Conservation (phyloP, 345 rosid species). For the Populus nigra region DNA sequence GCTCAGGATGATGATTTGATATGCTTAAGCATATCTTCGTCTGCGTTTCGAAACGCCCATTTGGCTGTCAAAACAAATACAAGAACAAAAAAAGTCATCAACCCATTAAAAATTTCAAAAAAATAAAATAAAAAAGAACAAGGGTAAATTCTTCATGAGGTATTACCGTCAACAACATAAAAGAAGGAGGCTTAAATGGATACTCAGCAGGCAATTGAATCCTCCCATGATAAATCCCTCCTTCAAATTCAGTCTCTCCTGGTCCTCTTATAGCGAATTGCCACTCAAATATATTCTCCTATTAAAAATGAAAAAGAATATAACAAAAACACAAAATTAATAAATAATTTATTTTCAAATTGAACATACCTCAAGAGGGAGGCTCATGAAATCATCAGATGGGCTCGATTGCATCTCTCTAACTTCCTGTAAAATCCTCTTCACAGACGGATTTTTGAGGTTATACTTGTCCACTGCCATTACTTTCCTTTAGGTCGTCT, state of each 20-base stretch:
- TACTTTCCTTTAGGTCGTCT: conserved; percentile 8
- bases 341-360: not conserved
- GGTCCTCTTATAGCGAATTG: conserved; percentile 96
- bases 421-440: conserved; percentile 96
- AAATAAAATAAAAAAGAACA: not conserved
- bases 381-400: conserved; percentile 95
- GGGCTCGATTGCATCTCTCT: conserved; percentile 99
- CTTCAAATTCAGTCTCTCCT: conserved; percentile 76
- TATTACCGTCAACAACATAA: conserved; percentile 77
- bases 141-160: not conserved
- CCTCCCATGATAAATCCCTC: conserved; percentile 97
- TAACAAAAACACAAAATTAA: not conserved
- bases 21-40: conserved; percentile 95
- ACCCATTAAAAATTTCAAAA: not conserved
- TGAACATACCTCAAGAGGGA: conserved; percentile 80
- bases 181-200: conserved; percentile 98
- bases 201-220: conserved; percentile 93
- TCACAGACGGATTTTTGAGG: conserved; percentile 87
- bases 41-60: conserved; percentile 90
- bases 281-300: conserved; percentile 99
- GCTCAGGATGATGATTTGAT: conserved; percentile 97
- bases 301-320: conserved; percentile 3
- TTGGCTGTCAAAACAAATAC: conserved; percentile 51
- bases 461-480: conserved; percentile 91
- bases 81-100: not conserved